Percentiles rank a stretch among this genome's conserved stretches.
Evolutionary conservation across 1,139 yeast species (phyloP).

Genomic region (Geotrichum fermentans): DNA sequence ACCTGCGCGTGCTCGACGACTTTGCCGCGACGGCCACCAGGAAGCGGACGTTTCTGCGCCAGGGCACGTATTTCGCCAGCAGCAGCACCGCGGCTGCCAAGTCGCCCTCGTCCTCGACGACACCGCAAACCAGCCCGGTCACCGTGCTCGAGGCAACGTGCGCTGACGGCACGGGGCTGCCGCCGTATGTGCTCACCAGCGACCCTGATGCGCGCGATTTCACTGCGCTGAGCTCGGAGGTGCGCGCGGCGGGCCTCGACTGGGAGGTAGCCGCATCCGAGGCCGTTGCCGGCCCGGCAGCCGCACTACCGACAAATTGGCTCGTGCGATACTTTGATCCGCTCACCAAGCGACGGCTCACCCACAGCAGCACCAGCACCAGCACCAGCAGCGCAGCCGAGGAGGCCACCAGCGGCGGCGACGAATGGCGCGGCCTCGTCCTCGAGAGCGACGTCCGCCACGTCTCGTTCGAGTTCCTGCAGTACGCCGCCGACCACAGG

Average conservation of each 20-base stretch:
- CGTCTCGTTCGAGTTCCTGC: slow-evolving; percentile 17
- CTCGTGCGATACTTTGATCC: slow-evolving; percentile 9
- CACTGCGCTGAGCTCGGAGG: background rate
- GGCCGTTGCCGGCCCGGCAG: background rate
- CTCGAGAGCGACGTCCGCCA: slow-evolving; percentile 20
- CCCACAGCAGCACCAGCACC: too few relatives aligned
- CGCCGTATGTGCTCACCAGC: slow-evolving; percentile 5
- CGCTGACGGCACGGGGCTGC: slow-evolving; percentile 8
- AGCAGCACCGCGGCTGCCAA: background rate
- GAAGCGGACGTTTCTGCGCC: background rate
- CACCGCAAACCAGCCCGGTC: background rate
- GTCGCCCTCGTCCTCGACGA: background rate
- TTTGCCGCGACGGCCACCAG: background rate
- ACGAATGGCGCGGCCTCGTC: slow-evolving; percentile 4
- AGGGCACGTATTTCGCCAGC: background rate
- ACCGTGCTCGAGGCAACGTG: slow-evolving; percentile 1
- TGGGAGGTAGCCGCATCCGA: background rate
- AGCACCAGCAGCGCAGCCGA: too few relatives aligned
- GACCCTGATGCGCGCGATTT: background rate
- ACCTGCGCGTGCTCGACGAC: background rate
- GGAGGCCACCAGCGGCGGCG: too few relatives aligned
- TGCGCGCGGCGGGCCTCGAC: background rate
- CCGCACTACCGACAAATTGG: background rate
- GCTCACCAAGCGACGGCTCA: slow-evolving; percentile 1
- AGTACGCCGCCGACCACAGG: slow-evolving; percentile 8